These are phyloP conservation scores for Whalleya microplaca DNA, from an alignment of 2,329 filamentous ascomycete species.

Conservation along the genomic window DNA sequence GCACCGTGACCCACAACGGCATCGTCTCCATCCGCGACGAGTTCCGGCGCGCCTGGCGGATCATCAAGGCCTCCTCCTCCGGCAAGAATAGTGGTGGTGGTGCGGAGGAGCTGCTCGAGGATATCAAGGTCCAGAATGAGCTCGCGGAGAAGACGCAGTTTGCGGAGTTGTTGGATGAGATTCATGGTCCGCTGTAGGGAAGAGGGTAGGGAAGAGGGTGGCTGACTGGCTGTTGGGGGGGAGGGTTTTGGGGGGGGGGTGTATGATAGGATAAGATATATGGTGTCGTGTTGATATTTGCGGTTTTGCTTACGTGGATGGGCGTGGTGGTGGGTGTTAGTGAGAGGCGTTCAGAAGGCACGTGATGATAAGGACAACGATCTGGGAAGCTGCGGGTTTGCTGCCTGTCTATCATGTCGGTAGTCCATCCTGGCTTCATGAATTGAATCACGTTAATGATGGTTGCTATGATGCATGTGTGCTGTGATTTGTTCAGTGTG, in stretches of 20 bases:
- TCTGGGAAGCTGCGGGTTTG: too few species aligned
- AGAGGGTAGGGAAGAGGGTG: background rate
- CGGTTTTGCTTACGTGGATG: too few species aligned
- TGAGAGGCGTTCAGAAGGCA: too few species aligned
- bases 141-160: conserved; percentile 42
- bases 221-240: background rate
- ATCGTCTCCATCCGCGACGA: conserved; percentile 84
- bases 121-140: conserved; percentile 47
- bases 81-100: conserved; percentile 42
- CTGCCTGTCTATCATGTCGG: conserved; percentile 5
- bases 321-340: too few species aligned
- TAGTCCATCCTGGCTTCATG: background rate
- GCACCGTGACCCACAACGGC: conserved; percentile 82
- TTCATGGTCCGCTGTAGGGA: conserved; percentile 37
- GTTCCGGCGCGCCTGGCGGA: conserved; percentile 77
- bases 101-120: conserved; percentile 55
- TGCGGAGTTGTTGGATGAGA: conserved; percentile 44
- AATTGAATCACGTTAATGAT: background rate
- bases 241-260: background rate
- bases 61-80: conserved; percentile 60
- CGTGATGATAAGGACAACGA: too few species aligned
- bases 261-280: too few species aligned
- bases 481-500: background rate
- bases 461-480: background rate
- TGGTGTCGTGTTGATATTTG: too few species aligned